Evolutionary conservation across 73 alveolate genomes (phyloP).

Genomic region (Paraurostyla sp.): DNA sequence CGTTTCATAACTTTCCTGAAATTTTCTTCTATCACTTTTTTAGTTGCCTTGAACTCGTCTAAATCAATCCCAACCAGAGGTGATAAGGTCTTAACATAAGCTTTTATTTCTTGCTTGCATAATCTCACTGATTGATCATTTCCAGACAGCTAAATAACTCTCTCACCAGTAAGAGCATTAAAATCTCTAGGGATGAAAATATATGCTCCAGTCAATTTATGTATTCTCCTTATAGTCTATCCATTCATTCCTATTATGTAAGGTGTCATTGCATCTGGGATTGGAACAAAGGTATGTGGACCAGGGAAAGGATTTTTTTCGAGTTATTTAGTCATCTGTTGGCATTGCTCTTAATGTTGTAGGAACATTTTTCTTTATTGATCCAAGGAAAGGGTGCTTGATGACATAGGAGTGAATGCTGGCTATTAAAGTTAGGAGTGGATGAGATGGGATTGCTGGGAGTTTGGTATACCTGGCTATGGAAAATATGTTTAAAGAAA

Average conservation of each 20-base stretch:
- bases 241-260: constrained; percentile 81
- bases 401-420: not conserved
- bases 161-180: constrained; percentile 36
- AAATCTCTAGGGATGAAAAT: constrained; percentile 82
- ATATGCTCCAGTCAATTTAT: constrained; percentile 79
- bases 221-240: constrained; percentile 80
- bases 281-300: constrained; percentile 84
- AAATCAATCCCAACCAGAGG: constrained; percentile 22
- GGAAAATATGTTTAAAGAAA: no score
- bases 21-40: constrained; percentile 13
- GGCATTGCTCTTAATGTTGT: constrained; percentile 30
- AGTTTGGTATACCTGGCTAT: no score
- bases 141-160: constrained; percentile 64
- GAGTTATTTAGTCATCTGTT: constrained; percentile 9
- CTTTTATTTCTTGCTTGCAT: constrained; percentile 1
- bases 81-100: not conserved
- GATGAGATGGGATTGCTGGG: not conserved
- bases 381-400: not conserved
- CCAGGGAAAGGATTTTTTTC: constrained; percentile 90
- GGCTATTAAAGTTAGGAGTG: not conserved
- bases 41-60: constrained; percentile 30
- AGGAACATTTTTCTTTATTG: constrained; percentile 5
- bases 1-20: not conserved
- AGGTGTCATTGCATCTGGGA: constrained; percentile 85
- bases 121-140: not conserved